Base-by-base conservation (phyloP, 495 filamentous ascomycete genomes). In the Penicillium paxilli region DNA sequence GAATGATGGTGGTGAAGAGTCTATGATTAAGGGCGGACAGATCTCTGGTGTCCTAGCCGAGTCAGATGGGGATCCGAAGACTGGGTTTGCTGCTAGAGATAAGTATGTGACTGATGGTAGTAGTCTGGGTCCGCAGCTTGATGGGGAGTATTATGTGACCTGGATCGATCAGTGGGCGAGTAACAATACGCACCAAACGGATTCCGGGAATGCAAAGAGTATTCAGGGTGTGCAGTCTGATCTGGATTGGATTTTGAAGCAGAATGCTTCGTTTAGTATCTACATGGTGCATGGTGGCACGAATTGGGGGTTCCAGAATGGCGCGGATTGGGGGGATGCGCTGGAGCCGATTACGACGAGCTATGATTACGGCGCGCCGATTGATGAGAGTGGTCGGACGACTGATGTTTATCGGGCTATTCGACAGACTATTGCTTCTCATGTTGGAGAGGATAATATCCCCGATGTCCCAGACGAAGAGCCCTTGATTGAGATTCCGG, bases 241-340 rank as follows among this genome's bases (percentile, higher is more conserved):
- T 49, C 56, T 78, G 7, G 63, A 67, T 23, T 73, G 61, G 55
- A 69, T 76, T 41, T 65, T 79, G 17, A 58, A 57, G 5, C 67
- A 68, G 22, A 67, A 71, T 20, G 65, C 64, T 16, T 75, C 71
- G 8, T 75, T 79, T 47, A 78, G 65, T 53, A 35, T 78, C 21
- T 78, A 77, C 51, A 79, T 78, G 76, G 75, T 78, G 42, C 76
- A 80, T 53, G 75, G 75, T 9, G 74, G 74, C 1, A 78, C 71
- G 0, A 78, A 76, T 32, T 80, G 73, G 47, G 76, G 68, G 0
- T 77, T 75, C 52, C 56, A 67, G 21, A 77, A 75, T 47, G 76
- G 76, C 17, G 72, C 73, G 16, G 55, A 73, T 2, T 78, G 74
- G 74, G 62, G 60, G 38, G 64, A 70, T 41, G 51, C 60, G 10